Evolutionary conservation across 805 yeast genomes (phyloP).

Genomic region (Metschnikowia lunata): DNA sequence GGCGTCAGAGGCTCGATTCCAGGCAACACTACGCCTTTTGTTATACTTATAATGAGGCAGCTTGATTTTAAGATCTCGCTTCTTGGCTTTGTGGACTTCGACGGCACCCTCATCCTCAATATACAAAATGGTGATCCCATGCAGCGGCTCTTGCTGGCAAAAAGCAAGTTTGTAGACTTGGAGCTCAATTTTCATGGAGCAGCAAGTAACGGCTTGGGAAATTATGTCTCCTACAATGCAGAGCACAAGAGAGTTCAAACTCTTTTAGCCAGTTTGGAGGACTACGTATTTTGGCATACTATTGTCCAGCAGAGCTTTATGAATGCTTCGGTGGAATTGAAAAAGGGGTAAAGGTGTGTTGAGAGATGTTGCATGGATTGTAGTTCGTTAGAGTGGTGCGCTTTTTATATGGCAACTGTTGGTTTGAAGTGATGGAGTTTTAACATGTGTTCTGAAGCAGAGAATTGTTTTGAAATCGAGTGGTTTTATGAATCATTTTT

Average conservation of each 20-base stretch:
- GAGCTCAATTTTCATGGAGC: neutral
- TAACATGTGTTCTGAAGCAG: no score
- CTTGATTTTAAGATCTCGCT: conserved; percentile 1
- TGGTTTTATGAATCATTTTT: no score
- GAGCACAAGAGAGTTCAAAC: neutral
- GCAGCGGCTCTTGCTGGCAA: neutral
- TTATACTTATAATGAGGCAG: neutral
- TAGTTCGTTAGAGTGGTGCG: no score
- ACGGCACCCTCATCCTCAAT: neutral
- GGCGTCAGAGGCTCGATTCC: neutral
- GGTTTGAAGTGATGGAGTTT: no score
- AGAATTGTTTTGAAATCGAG: no score
- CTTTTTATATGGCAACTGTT: no score
- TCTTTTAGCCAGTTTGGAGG: neutral
- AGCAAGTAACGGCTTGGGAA: neutral
- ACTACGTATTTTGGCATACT: neutral
- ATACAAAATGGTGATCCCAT: neutral
- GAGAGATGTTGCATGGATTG: no score
- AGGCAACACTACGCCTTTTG: neutral
- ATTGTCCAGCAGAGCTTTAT: no score
- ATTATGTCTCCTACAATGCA: neutral
- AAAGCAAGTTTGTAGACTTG: neutral
- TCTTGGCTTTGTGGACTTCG: neutral
- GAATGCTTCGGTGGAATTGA: no score
- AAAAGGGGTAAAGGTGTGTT: no score